phyloP scores from a whole-genome alignment of 306 rosid genomes.

The Pyrus pyrifolia region DNA sequence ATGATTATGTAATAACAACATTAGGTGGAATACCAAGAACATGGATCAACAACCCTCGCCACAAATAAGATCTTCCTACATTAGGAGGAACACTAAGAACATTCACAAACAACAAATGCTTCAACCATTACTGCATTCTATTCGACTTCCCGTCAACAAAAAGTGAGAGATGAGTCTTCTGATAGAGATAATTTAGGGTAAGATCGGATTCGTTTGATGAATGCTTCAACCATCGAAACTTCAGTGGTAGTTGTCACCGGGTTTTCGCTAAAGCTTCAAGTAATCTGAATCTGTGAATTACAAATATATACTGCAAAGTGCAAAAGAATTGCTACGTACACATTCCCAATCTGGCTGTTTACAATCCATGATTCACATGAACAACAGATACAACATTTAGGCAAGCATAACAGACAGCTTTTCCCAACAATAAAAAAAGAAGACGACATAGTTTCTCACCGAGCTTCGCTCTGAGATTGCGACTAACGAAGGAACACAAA shows the following conservation, averaged over 20 bases:
- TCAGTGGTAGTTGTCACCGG: no score
- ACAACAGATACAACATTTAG: slow-evolving; percentile 21
- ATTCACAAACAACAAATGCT: neutral
- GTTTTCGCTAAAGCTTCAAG: neutral
- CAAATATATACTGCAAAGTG: neutral
- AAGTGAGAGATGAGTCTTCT: no score
- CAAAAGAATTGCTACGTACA: slow-evolving; percentile 33
- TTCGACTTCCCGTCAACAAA: neutral
- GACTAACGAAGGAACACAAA: slow-evolving; percentile 33
- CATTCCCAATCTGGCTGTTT: slow-evolving; percentile 35
- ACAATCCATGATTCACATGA: slow-evolving; percentile 27
- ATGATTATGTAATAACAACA: no score
- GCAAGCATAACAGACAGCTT: slow-evolving; percentile 21
- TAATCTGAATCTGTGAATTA: neutral
- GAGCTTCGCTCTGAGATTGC: slow-evolving; percentile 48
- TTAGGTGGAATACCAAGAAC: no score
- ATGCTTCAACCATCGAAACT: no score
- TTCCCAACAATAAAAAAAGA: slow-evolving; percentile 3
- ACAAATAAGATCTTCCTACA: no score
- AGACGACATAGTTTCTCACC: slow-evolving; percentile 21
- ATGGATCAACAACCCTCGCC: neutral
- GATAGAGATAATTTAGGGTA: no score
- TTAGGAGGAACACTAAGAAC: no score
- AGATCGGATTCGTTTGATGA: neutral
- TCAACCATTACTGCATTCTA: neutral